A percentile compares a stretch with the other conserved stretches of the same genome.
Conservation (phyloP, 2,329 filamentous ascomycete genomes). For the Madurella mycetomatis region DNA sequence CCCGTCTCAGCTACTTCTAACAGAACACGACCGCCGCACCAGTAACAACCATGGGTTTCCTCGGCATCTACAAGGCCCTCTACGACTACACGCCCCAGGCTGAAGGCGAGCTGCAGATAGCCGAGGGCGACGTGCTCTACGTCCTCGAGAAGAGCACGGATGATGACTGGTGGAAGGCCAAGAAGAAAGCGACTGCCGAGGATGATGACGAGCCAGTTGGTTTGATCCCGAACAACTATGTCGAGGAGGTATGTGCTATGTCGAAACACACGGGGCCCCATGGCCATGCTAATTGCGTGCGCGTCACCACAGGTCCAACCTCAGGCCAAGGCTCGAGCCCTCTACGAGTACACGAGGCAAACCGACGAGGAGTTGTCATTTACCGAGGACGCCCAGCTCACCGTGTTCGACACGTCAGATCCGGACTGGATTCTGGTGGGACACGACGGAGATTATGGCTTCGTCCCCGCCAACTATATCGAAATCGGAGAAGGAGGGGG, state of each 20-base stretch:
- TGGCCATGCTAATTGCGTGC: not conserved
- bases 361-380: conserved; percentile 98
- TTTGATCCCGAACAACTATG: conserved; percentile 88
- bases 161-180: conserved; percentile 91
- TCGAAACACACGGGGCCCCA: not conserved
- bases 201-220: conserved; percentile 90
- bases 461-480: conserved; percentile 95
- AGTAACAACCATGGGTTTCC: conserved; percentile 67
- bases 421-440: conserved; percentile 96
- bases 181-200: conserved; percentile 77
- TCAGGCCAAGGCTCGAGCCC: conserved; percentile 68
- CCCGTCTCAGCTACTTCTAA: not conserved
- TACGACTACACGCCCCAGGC: conserved; percentile 91
- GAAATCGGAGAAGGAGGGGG: conserved; percentile 54
- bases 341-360: conserved; percentile 97
- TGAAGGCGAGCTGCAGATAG: conserved; percentile 78
- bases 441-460: conserved; percentile 79
- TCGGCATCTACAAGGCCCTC: conserved; percentile 83
- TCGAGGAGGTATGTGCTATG: conserved; percentile 69
- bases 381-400: conserved; percentile 75
- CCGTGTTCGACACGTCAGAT: conserved; percentile 86
- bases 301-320: conserved; percentile 48
- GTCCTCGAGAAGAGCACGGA: conserved; percentile 75
- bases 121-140: conserved; percentile 84
- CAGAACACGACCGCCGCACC: not conserved